Base-by-base conservation (phyloP, 2,329 filamentous ascomycete genomes). In the Epicoccum sorghinum region DNA sequence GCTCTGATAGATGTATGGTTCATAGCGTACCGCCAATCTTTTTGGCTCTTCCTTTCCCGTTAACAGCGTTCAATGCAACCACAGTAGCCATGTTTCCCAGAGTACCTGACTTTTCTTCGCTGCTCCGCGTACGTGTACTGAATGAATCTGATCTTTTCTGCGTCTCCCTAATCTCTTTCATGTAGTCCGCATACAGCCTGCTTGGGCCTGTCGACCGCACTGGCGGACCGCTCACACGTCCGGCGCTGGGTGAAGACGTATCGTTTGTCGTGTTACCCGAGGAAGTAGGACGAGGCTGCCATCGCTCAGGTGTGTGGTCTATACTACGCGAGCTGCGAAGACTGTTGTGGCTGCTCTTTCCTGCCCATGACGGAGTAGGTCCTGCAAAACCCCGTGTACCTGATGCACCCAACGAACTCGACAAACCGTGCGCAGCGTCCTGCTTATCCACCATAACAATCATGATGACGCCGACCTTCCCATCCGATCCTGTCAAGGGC, bases 401-500 rank as follows among this genome's bases (percentile, higher is more conserved):
- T 10, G 36, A 12, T 5, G 22, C 8, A 52, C 9, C 4, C 9
- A n/a, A 25, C 37, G 14, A 6, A 29, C 10, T 42, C 0, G 46
- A 22, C 29, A 50, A n/a, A n/a, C n/a, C 50, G 32, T 44, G 22
- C 10, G 8, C 7, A 2, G 8, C 22, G 8, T 89, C 86, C 47
- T 86, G 30, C 30, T 47, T 84, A 55, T 90, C 86, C 1, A 90
- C 84, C 44, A 91, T 80, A 1, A 90, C 81, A 9, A 91, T 80
- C 86, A 91, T 89, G 87, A 88, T 91, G 0, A 90, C 88, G 29
- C 89, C 89, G 0, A 90, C 82, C 4, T 82, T 79, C 1, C 84
- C 84, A 63, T 87, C 86, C 25, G 81, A 81, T 2, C 87, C 88
- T 3, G 88, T 70, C 2, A 91, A 75, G 2, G 89, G 89, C 12